Conservation (phyloP, 139 green algal genomes). For the Picochlorum costavermella region DNA sequence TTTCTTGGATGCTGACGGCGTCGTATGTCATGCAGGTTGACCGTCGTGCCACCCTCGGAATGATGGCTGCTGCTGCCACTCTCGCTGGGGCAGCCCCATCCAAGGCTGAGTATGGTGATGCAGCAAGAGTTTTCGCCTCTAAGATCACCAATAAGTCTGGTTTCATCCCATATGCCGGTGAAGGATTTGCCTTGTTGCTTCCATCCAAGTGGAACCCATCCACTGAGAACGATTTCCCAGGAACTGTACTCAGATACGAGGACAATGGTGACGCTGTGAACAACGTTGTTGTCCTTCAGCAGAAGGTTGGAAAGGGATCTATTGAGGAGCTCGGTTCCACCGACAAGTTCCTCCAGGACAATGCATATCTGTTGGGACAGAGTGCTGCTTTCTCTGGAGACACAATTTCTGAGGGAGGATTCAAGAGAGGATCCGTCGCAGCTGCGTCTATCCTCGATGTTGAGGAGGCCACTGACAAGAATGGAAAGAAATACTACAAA, state of each 20-base stretch:
- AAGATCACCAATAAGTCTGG: constrained; percentile 74
- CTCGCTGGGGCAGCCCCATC: constrained; percentile 37
- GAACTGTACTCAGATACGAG: constrained; percentile 72
- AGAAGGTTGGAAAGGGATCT: constrained; percentile 59
- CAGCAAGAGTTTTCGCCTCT: constrained; percentile 78
- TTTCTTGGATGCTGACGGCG: background rate
- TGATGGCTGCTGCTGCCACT: constrained; percentile 51
- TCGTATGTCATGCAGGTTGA: constrained; percentile 5
- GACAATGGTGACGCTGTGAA: constrained; percentile 92
- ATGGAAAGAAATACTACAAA: constrained; percentile 97
- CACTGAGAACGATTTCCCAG: constrained; percentile 83
- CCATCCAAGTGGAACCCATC: constrained; percentile 94
- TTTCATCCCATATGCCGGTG: constrained; percentile 85
- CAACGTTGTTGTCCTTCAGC: constrained; percentile 75
- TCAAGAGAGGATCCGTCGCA: constrained; percentile 72
- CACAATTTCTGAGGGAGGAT: constrained; percentile 91
- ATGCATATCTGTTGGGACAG: constrained; percentile 75
- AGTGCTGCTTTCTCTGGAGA: constrained; percentile 35
- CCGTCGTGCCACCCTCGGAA: constrained; percentile 63
- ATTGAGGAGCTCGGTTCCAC: constrained; percentile 78
- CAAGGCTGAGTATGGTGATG: constrained; percentile 77
- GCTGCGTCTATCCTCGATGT: constrained; percentile 76
- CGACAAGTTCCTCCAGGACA: constrained; percentile 79
- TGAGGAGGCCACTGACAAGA: constrained; percentile 69
- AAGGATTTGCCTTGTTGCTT: constrained; percentile 85